Evolutionary conservation across 192 early-diverging fungal species (phyloP).

Genomic region (Lunasporangiospora selenospora): DNA sequence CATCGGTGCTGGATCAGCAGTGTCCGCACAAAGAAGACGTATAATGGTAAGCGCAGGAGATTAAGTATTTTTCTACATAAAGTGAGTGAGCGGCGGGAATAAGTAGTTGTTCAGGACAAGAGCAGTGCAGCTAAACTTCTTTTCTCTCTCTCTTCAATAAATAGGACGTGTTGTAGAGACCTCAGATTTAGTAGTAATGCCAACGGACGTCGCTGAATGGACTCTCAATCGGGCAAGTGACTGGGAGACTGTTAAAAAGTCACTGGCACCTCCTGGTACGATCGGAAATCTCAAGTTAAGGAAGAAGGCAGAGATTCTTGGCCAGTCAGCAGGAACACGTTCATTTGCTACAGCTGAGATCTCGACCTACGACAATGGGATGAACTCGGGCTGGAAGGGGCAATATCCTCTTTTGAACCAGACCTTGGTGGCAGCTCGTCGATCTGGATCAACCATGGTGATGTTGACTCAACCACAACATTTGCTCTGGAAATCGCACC

Average conservation of each 20-base stretch:
- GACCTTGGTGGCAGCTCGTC: slow-evolving; percentile 32
- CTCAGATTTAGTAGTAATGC: slow-evolving; percentile 54
- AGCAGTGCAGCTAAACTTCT: no score
- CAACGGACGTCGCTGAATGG: slow-evolving; percentile 69
- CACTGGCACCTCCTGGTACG: slow-evolving; percentile 12
- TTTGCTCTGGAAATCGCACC: slow-evolving; percentile 54
- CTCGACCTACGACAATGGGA: slow-evolving; percentile 53
- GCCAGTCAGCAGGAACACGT: slow-evolving; percentile 17
- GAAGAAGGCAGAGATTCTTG: no score
- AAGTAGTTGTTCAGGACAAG: no score
- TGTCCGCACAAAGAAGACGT: slow-evolving; percentile 48
- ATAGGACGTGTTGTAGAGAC: slow-evolving; percentile 51
- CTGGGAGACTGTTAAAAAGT: slow-evolving; percentile 55
- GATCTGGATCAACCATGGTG: slow-evolving; percentile 14
- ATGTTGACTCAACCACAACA: slow-evolving; percentile 48
- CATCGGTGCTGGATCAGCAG: slow-evolving; percentile 61
- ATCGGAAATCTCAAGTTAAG: no score
- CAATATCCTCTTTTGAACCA: slow-evolving; percentile 42
- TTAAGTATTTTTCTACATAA: no score
- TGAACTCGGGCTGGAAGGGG: slow-evolving; percentile 47
- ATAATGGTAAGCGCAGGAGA: slow-evolving; percentile 48
- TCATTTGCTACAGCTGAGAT: slow-evolving; percentile 63
- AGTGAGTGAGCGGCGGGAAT: no score
- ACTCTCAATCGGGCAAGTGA: slow-evolving; percentile 49
- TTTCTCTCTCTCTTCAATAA: no score